Base-by-base conservation (phyloP, 306 rosid species). In the Castanea sativa region DNA sequence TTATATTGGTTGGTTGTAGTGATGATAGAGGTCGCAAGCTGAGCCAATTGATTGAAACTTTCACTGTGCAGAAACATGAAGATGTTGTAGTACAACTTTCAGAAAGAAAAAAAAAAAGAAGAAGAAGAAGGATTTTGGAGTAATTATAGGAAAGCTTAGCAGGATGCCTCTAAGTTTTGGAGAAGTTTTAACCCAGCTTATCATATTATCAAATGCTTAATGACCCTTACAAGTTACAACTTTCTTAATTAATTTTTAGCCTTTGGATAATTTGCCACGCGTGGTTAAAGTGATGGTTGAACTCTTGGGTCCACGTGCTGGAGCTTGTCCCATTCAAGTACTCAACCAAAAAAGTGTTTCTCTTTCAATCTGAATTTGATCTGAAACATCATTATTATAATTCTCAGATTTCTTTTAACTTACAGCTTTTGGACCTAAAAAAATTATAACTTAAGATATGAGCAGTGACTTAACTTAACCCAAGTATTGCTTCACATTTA, bases 1-100 rank as follows among this genome's bases (percentile, higher is more conserved):
- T 61, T 65, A 49, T 5, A 21, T 52, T 21, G 56, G 61, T 78
- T 74, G 84, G 82, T 29, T 15, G 79, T 74, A 79, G 79, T 88
- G 89, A 89, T 93, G 88, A 73, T 85, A 72, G 81, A 80, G 67
- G 85, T 43, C 79, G 85, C 78, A 77, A 86, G 90, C 77, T 79
- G 80, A 84, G 75, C 79, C 80, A 83, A 53, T 67, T 79, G 11
- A 35, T 56, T 20, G 76, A 68, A 74, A 64, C 69, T 64, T 38
- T 77, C 30, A 78, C 81, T 85, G 68, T 79, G 41, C 73, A 38
- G 45, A 38, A 38, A 38, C 45, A 67, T 43, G 9, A 14, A 73
- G 32, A 4, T 30, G 27, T 9, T 18, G 35, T 27, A 16, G 4
- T 8, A 65, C 9, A 12, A 73, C 53, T 49, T 49, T 49, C 53